Base-by-base conservation (phyloP, 2,329 filamentous ascomycete genomes). In the Verticillium longisporum region DNA sequence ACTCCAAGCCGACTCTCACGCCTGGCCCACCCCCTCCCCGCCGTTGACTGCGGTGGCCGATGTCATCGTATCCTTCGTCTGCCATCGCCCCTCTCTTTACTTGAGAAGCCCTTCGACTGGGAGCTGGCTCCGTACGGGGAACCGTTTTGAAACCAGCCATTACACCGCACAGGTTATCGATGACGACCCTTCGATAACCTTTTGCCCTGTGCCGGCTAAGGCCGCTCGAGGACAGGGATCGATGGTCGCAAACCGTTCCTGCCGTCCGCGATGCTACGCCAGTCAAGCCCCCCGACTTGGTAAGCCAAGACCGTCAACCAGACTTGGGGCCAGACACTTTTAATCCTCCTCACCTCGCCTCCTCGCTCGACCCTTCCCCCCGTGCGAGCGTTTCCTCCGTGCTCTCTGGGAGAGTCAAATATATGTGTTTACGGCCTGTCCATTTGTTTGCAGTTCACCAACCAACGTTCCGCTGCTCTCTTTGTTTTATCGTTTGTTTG, bases 331-430 rank as follows among this genome's bases (percentile, higher is more conserved):
- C 45, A 50, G 45, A 26, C 45, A 10, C 45, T 50, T 36, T 36
- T 50, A 50, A 50, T 50, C 7, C 45, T 50, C 45, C 45, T 50
- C 45, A 11, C 45, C 45, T 50, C 45, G 45, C 45, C 45, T 50
- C 45, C 13, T 21, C n/a, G 45, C 45, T 50, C 45, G 6, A n/a
- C 21, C 45, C n/a, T 21, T 18, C 45, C 45, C 45, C 45, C 45
- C 45, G 45, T 26, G 45, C n/a, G 45, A 26, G 58, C 50, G 50
- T 50, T 55, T 60, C 38, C 58, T 55, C 26, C 26, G 57, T 61
- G 62, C 62, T 65, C 63, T 65, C 63, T 60, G 63, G 56, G 57
- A 65, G 63, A 64, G 63, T 61, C 45, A 32, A 55, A 57, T 55
- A 64, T 37, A 61, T n/a, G 37, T 50, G 45, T 50, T 50, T 50